These are phyloP conservation scores for Pterocarpus macrocarpus DNA, from an alignment of 306 rosid species.

Conservation along the genomic window DNA sequence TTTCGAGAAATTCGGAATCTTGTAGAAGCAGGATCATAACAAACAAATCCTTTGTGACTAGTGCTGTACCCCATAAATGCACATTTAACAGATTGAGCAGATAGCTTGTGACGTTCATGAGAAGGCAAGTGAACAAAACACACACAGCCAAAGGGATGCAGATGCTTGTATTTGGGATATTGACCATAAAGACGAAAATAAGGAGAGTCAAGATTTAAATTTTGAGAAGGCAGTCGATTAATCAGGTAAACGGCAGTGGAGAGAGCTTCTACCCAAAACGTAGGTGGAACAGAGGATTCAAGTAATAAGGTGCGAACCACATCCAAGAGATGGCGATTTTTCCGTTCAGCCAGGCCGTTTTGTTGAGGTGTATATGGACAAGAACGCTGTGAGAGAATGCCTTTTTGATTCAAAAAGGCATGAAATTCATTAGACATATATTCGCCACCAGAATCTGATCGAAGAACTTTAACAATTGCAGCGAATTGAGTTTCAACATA, in stretches of 20 bases:
- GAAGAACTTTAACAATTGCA: background rate
- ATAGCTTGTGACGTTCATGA: no score
- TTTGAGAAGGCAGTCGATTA: background rate
- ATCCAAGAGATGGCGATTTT: no score
- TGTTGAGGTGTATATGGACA: background rate
- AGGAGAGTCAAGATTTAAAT: background rate
- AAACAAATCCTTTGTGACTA: background rate
- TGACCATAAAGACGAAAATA: background rate
- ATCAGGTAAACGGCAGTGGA: background rate
- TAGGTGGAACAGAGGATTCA: background rate
- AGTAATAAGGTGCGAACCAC: background rate
- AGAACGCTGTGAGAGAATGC: no score
- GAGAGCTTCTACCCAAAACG: background rate
- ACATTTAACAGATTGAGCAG: background rate
- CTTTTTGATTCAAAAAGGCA: no score
- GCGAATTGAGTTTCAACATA: slow-evolving; percentile 19
- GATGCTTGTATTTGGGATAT: background rate
- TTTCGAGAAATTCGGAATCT: background rate
- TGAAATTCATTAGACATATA: background rate
- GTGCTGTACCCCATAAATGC: background rate
- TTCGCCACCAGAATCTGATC: background rate
- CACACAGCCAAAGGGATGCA: background rate
- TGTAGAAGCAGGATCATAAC: background rate
- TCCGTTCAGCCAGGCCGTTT: background rate
- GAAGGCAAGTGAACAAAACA: background rate